Conservation (phyloP, 2,329 filamentous ascomycete species). For the Aphanoascus verrucosus region DNA sequence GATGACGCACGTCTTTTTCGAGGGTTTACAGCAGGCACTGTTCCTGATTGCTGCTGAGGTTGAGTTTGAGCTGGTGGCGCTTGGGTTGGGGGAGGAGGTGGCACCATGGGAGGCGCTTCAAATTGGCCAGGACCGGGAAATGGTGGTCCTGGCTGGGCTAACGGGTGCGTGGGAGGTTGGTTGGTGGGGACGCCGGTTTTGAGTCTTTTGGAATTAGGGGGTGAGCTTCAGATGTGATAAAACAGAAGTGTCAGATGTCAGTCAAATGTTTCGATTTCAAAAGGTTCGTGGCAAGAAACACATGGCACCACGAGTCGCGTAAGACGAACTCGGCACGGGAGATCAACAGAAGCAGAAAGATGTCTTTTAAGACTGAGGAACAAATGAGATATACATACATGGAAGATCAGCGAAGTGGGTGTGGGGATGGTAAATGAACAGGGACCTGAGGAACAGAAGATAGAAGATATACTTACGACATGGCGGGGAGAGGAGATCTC, state of each 20-base stretch:
- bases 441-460: not conserved
- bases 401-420: conserved; percentile 1
- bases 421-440: conserved; percentile 12
- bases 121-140: conserved; percentile 28
- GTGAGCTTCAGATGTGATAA: conserved; percentile 24
- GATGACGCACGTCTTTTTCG: conserved; percentile 38
- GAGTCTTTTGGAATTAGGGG: conserved; percentile 34
- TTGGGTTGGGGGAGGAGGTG: conserved; percentile 18
- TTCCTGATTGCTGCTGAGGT: conserved; percentile 17
- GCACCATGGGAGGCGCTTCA: conserved; percentile 32
- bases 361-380: not conserved
- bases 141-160: conserved; percentile 30
- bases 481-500: conserved; percentile 19
- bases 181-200: conserved; percentile 30
- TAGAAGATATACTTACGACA: conserved; percentile 17
- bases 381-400: not conserved
- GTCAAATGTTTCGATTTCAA: conserved; percentile 8
- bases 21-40: conserved; percentile 27
- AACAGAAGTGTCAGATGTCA: conserved; percentile 14
- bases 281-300: conserved; percentile 1
- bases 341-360: conserved; percentile 11
- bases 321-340: conserved; percentile 5
- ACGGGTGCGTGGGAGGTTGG: conserved; percentile 28
- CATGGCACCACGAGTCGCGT: conserved; percentile 5
- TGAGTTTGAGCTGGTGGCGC: conserved; percentile 20